These are phyloP conservation scores for Epicoccum nigrum DNA, from an alignment of 2,329 filamentous ascomycete species.

Conservation along the genomic window DNA sequence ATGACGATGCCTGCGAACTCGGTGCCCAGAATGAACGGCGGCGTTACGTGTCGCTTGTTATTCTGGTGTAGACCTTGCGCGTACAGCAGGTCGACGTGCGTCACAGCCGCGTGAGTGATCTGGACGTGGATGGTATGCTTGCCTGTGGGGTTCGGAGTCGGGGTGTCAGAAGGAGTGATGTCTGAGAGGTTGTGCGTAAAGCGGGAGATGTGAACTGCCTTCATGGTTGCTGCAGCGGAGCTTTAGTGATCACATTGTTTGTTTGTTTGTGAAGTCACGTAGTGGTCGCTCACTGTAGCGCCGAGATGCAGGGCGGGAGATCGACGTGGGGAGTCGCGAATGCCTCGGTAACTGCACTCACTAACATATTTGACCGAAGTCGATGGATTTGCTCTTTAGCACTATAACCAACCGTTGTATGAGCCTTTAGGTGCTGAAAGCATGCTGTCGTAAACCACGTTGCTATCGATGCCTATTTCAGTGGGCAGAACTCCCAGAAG, in stretches of 20 bases:
- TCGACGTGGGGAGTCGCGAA: constrained; percentile 7
- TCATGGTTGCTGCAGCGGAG: constrained; percentile 20
- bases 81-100: constrained; percentile 67
- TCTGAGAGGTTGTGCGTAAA: constrained; percentile 37
- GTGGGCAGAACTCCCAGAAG: constrained; percentile 32
- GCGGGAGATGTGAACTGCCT: constrained; percentile 25
- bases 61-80: constrained; percentile 65
- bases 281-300: background rate
- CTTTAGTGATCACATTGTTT: too few relatives aligned
- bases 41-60: constrained; percentile 61
- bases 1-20: constrained; percentile 64
- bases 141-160: constrained; percentile 42
- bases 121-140: constrained; percentile 52
- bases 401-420: constrained; percentile 4
- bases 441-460: constrained; percentile 34
- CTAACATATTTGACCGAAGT: background rate
- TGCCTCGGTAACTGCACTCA: constrained; percentile 14
- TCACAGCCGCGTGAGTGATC: constrained; percentile 63
- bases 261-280: too few relatives aligned
- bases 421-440: constrained; percentile 17
- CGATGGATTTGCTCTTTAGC: too few relatives aligned
- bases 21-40: constrained; percentile 65
- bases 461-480: constrained; percentile 31
- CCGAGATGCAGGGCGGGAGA: constrained; percentile 1
- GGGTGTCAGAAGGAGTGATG: constrained; percentile 28